Conservation (phyloP, 139 green algal species). For the Zygnema circumcarinatum region DNA sequence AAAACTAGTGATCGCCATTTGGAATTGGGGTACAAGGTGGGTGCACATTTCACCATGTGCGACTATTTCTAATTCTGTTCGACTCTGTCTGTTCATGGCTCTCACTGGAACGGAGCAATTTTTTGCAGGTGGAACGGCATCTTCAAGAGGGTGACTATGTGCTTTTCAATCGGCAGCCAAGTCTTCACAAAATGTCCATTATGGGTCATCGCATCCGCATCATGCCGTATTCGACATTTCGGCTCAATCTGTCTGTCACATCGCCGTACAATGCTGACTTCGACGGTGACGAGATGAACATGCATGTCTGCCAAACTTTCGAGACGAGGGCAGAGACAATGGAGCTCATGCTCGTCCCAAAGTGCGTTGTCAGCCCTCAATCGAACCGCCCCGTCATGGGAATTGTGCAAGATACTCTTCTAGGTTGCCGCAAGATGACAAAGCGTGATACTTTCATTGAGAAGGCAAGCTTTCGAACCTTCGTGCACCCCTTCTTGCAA, state of each 20-base stretch:
- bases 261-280: slow-evolving; percentile 99
- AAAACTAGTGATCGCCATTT: slow-evolving; percentile 75
- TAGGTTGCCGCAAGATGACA: slow-evolving; percentile 92
- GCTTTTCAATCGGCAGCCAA: slow-evolving; percentile 99
- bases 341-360: slow-evolving; percentile 97
- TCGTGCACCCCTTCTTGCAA: too few species aligned
- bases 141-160: slow-evolving; percentile 94
- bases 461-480: slow-evolving; percentile 69
- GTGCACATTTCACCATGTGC: slow-evolving; percentile 15
- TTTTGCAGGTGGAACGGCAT: slow-evolving; percentile 87
- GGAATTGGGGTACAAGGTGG: slow-evolving; percentile 79
- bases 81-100: too few species aligned
- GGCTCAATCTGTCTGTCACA: slow-evolving; percentile 95
- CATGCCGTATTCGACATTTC: slow-evolving; percentile 82
- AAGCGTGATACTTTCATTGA: slow-evolving; percentile 98
- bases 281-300: slow-evolving; percentile 99
- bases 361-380: slow-evolving; percentile 97
- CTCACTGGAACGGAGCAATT: too few species aligned
- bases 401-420: slow-evolving; percentile 97
- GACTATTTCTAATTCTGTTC: too few species aligned
- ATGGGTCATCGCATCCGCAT: slow-evolving; percentile 94
- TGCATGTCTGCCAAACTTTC: slow-evolving; percentile 95
- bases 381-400: slow-evolving; percentile 95
- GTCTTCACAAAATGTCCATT: slow-evolving; percentile 99
- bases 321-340: slow-evolving; percentile 91